Conservation (phyloP, 2,329 filamentous ascomycete species). For the Akanthomyces muscarius region DNA sequence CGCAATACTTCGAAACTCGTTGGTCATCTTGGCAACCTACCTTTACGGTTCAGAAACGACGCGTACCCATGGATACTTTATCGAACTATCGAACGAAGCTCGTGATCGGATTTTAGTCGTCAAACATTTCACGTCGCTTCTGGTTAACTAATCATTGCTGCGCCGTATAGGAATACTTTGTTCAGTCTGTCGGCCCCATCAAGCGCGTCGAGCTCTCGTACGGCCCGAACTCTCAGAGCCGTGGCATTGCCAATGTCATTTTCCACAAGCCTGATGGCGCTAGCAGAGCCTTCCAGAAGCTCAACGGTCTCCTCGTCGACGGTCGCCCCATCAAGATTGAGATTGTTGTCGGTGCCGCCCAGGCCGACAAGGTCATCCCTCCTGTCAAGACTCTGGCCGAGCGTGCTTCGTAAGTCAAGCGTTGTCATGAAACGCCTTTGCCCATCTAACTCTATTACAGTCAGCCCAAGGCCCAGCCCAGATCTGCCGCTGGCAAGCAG, state of each 20-base stretch:
- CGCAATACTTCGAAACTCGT: slow-evolving; percentile 11
- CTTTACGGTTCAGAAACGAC: slow-evolving; percentile 7
- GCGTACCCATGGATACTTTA: slow-evolving; percentile 23
- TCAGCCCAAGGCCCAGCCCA: slow-evolving; percentile 70
- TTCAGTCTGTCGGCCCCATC: slow-evolving; percentile 79
- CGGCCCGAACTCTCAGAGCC: slow-evolving; percentile 85
- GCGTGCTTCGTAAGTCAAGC: slow-evolving; percentile 57
- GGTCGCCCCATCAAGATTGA: slow-evolving; percentile 92
- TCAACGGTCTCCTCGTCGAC: slow-evolving; percentile 90
- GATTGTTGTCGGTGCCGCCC: slow-evolving; percentile 76
- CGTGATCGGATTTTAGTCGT: slow-evolving; percentile 28
- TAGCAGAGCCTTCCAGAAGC: slow-evolving; percentile 73
- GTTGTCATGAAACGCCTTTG: not conserved
- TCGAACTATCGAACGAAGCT: slow-evolving; percentile 29
- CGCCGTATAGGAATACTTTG: slow-evolving; percentile 88
- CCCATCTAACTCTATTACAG: slow-evolving; percentile 22
- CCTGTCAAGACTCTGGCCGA: slow-evolving; percentile 71
- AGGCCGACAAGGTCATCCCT: slow-evolving; percentile 63
- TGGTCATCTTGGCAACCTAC: not conserved
- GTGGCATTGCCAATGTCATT: slow-evolving; percentile 84
- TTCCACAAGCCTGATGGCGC: slow-evolving; percentile 81
- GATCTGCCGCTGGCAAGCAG: slow-evolving; percentile 75
- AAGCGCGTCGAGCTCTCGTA: slow-evolving; percentile 91
- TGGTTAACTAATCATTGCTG: slow-evolving; percentile 63
- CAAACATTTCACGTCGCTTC: slow-evolving; percentile 26